Base-by-base conservation (phyloP, 2,329 filamentous ascomycete genomes). In the Raffaelea albimanens region DNA sequence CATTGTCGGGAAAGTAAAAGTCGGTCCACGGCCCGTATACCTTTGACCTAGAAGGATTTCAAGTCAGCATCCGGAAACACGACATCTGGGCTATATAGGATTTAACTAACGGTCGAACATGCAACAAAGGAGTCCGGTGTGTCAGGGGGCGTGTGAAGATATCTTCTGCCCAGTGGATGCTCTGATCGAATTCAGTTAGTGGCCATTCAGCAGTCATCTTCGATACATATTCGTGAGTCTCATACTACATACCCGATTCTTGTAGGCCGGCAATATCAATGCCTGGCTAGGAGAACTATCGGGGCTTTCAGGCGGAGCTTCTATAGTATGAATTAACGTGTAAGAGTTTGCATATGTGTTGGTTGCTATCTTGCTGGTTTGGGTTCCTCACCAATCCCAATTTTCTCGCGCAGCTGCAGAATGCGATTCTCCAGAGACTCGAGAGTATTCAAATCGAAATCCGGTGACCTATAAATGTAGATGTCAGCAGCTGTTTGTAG, bases 71-170 rank as follows among this genome's bases (percentile, higher is more conserved):
- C n/a, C 33, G 9, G 8, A 31, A 22, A 18, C 19, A 16, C 4
- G 20, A 21, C n/a, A 11, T 7, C 3, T 16, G 19, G 22, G 40
- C 8, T 21, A 7, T 11, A 13, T 2, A 39, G 9, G 5, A 16
- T 38, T n/a, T n/a, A n/a, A 46, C 31, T 23, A 9, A 47, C 49
- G 54, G 52, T 44, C 57, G 59, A 13, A 64, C 53, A 43, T 70
- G 64, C 53, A 68, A 71, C 44, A 80, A 60, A 5, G 67, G 64
- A 4, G 75, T 79, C 13, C 70, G 65, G 11, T 69, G 70, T 0
- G 75, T 68, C 36, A 78, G 61, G 0, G 73, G 72, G 19, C 72
- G 64, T 1, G 73, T 73, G 53, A 82, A 82, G 21, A 82, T 78
- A 38, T 75, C 69, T 54, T 80, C 71, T 5, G 78, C 76, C 79